Evolutionary conservation across 495 filamentous ascomycete genomes (phyloP).

Genomic region (Recurvomyces mirabilis): DNA sequence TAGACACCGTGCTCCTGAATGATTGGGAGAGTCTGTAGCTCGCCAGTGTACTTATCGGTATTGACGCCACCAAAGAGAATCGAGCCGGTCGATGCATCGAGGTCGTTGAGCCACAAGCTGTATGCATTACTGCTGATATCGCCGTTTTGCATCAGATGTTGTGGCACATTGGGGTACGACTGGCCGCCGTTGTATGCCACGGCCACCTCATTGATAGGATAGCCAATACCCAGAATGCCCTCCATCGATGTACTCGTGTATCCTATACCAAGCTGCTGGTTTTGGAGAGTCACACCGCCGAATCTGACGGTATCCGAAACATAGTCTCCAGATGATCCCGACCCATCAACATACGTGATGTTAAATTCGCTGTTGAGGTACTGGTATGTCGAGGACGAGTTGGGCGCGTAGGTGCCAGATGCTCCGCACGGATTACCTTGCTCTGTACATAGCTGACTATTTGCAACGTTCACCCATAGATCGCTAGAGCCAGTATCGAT

Average conservation of each 20-base stretch:
- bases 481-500: constrained; percentile 65
- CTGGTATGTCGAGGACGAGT: constrained; percentile 67
- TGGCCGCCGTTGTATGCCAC: constrained; percentile 46
- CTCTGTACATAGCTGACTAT: constrained; percentile 40
- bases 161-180: constrained; percentile 70
- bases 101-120: constrained; percentile 79
- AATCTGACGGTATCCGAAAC: constrained; percentile 66
- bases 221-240: constrained; percentile 90
- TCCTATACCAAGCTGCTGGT: constrained; percentile 80
- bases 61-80: constrained; percentile 92
- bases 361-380: constrained; percentile 72
- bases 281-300: constrained; percentile 46
- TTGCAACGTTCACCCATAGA: constrained; percentile 69
- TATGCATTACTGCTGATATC: constrained; percentile 73
- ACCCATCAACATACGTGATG: constrained; percentile 83
- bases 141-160: constrained; percentile 56
- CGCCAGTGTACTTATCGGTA: constrained; percentile 61
- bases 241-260: constrained; percentile 58
- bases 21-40: constrained; percentile 66
- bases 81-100: constrained; percentile 54
- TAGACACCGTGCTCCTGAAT: constrained; percentile 34
- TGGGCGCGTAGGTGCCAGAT: constrained; percentile 45
- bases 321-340: constrained; percentile 72
- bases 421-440: constrained; percentile 23
- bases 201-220: constrained; percentile 68